Base-by-base conservation (phyloP, 2,329 filamentous ascomycete genomes). In the Claviceps maximensis region DNA sequence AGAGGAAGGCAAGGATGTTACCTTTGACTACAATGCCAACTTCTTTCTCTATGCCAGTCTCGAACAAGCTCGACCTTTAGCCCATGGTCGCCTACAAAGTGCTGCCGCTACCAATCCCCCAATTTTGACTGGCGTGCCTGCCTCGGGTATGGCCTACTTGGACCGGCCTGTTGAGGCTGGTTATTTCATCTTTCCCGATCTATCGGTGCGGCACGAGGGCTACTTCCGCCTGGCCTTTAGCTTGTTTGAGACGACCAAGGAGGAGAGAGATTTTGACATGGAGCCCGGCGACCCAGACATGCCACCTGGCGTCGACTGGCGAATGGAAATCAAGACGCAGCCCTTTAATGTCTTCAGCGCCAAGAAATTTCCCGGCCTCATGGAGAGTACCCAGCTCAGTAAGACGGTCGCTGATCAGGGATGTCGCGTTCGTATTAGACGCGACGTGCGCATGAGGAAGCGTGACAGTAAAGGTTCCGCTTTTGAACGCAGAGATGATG, bases 141-240 rank as follows among this genome's bases (percentile, higher is more conserved):
- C 95, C 15, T 93, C 91, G 19, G 93, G 91, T 54, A 95, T 96
- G 79, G 90, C 91, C 25, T 96, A 97, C 65, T 78, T 98, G 50
- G 91, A 97, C 66, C 86, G 91, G 46, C 93, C 93, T 2, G 69
- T 71, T 41, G 79, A 82, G 59, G 81, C 80, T 44, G 93, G 90
- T 52, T 98, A 97, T 69, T 98, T 98, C 69, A 87, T 98, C 67
- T 98, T 98, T 67, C 93, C 93, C 3, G 93, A 98, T 68, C 75
- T 97, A 29, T 96, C 91, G 0, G 91, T 98, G 48, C 84, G 93
- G 53, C 91, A 98, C 63, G 93, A 98, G 69, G 93, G 93, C 57
- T 84, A 85, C 60, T 98, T 96, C 68, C 79, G 85, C n/a, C 72
- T 98, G 52, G 87, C 83, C 57, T 97, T 98, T 71, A 90, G 89